Evolutionary conservation across 2,329 filamentous ascomycete genomes (phyloP), one percentile per base, ranked within the genome.

Genomic region (Beauveria bassiana): DNA sequence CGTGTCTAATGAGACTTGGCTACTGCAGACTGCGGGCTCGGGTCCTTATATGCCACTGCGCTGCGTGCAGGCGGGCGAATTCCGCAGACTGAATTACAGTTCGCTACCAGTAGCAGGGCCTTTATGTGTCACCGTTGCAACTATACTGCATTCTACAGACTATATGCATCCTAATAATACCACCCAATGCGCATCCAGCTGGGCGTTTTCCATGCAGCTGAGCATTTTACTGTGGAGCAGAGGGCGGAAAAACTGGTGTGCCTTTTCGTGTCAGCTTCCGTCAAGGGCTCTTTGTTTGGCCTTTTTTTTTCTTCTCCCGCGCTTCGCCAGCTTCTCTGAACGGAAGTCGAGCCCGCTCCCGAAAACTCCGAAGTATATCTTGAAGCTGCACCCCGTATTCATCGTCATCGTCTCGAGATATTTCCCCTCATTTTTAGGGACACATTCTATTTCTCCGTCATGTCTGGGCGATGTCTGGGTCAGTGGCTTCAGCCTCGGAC

Each of bases 201-300:
- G 28, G 24, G 22, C 51, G 34, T 8, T 56, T 54, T 49, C 26
- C 38, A 40, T 54, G n/a, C 58, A 61, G 50, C 42, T 54, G 45
- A 54, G 49, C 45, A 42, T 52, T 24, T 42, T 24, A 34, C 46
- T 59, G 60, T 62, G 60, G 60, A 62, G 52, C 60, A 31, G 12
- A n/a, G 9, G 46, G 60, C 60, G 60, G 60, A 62, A 53, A 61
- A 62, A 62, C 43, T 57, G 24, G 34, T 56, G 31, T 28, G 52
- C 50, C 46, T 45, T 38, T 45, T 38, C 4, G 10, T 38, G 34
- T 38, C 31, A 34, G 31, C 31, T 12, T 34, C 31, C 9, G 31
- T 34, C 34, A 5, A 38, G 12, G 12, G 12, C 34, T 38, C 34
- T 38, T 14, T 12, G 34, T 38, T 38, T 38, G 34, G 5, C 42